Percentiles rank a stretch among this genome's conserved stretches.
Conservation (phyloP, 495 filamentous ascomycete genomes). For the Daldinia grandis region DNA sequence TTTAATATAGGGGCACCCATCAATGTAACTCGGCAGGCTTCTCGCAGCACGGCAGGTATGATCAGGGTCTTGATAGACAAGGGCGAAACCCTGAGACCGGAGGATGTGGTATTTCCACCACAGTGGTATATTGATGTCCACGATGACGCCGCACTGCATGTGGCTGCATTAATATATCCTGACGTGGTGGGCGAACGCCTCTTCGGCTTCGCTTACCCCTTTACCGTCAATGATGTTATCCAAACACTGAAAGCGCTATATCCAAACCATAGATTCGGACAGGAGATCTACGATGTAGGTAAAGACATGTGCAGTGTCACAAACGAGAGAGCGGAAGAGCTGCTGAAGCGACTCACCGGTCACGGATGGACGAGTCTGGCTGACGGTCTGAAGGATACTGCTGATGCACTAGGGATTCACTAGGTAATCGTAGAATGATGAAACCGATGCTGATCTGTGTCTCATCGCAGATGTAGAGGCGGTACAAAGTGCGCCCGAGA, state of each 20-base stretch:
- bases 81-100: neutral
- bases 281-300: conserved; percentile 11
- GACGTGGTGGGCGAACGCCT: conserved; percentile 29
- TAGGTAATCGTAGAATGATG: neutral
- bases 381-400: conserved; percentile 12
- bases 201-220: conserved; percentile 27
- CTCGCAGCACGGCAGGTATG: conserved; percentile 16
- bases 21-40: conserved; percentile 16
- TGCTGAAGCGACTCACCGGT: conserved; percentile 32
- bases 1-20: conserved; percentile 29
- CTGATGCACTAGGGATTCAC: neutral
- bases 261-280: conserved; percentile 15
- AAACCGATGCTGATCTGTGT: no score
- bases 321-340: conserved; percentile 33
- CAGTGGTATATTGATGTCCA: conserved; percentile 31
- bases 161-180: conserved; percentile 30
- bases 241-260: conserved; percentile 8
- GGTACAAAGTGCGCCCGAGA: neutral
- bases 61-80: conserved; percentile 20
- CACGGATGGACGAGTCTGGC: conserved; percentile 36
- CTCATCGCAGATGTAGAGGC: neutral
- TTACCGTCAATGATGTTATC: conserved; percentile 28
- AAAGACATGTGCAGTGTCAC: conserved; percentile 30
- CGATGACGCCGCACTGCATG: conserved; percentile 32
- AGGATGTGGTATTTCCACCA: conserved; percentile 4